Evolutionary conservation across 768 basidiomycete genomes (phyloP).

Genomic region (Mycena crocata): DNA sequence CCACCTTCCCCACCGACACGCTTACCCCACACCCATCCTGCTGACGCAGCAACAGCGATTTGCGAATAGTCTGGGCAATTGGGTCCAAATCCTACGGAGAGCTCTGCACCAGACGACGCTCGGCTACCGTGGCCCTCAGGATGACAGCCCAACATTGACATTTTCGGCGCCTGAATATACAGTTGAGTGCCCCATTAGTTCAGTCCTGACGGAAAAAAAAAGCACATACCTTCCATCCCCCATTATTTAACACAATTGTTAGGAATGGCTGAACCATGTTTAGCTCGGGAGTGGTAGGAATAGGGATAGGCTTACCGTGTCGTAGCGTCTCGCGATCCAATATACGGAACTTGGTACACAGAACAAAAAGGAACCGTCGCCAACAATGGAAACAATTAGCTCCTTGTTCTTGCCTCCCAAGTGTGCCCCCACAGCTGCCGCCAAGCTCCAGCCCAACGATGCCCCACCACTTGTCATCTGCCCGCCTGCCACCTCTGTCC

Average conservation of each 20-base stretch:
- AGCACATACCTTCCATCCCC: constrained; percentile 67
- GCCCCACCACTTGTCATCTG: constrained; percentile 71
- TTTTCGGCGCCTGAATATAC: constrained; percentile 60
- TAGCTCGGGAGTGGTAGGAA: not conserved
- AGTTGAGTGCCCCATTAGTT: not conserved
- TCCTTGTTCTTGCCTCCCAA: constrained; percentile 59
- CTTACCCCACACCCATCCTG: constrained; percentile 72
- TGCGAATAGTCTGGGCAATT: constrained; percentile 67
- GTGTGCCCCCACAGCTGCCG: constrained; percentile 69
- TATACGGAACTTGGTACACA: constrained; percentile 72
- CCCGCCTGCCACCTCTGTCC: constrained; percentile 61
- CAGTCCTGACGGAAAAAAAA: not conserved
- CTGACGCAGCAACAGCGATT: constrained; percentile 76
- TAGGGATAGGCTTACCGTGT: constrained; percentile 59
- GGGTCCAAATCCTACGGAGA: constrained; percentile 76
- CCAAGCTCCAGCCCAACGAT: constrained; percentile 76
- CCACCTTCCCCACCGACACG: constrained; percentile 47
- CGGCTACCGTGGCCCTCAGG: constrained; percentile 66
- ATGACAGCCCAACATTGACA: constrained; percentile 75
- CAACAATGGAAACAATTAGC: constrained; percentile 69
- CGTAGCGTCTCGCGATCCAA: constrained; percentile 80
- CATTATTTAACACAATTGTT: constrained; percentile 78
- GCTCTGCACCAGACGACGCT: constrained; percentile 53
- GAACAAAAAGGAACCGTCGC: constrained; percentile 79
- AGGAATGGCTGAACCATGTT: constrained; percentile 66